Evolutionary conservation across 306 rosid species (phyloP).

Genomic region (Vachellia pachyceras): DNA sequence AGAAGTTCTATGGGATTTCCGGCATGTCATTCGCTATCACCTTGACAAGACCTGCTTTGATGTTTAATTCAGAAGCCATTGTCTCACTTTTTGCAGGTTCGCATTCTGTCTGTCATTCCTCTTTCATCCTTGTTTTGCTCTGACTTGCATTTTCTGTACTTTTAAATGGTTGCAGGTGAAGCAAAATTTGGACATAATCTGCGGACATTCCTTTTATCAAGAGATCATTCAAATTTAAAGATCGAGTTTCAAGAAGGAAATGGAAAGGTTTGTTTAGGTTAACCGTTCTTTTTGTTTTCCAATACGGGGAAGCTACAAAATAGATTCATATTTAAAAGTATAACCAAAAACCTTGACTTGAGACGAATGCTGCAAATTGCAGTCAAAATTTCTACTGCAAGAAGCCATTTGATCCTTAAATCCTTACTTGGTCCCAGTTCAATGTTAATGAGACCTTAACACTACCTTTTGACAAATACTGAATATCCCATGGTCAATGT

Average conservation of each 20-base stretch:
- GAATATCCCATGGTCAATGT: background rate
- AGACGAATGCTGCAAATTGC: background rate
- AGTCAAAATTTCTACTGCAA: background rate
- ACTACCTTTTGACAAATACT: background rate
- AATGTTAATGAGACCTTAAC: background rate
- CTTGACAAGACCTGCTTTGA: constrained; percentile 67
- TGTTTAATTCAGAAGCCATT: constrained; percentile 56
- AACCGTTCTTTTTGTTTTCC: background rate
- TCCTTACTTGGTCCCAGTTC: background rate
- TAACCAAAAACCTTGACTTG: background rate
- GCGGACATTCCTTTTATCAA: constrained; percentile 66
- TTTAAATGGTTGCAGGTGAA: constrained; percentile 58
- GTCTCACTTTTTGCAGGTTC: constrained; percentile 61
- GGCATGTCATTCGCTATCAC: constrained; percentile 76
- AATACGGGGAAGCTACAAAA: background rate
- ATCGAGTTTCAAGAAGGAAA: constrained; percentile 68
- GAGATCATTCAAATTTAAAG: constrained; percentile 77
- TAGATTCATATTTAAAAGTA: background rate
- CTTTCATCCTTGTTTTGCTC: constrained; percentile 13
- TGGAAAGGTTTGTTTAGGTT: constrained; percentile 70
- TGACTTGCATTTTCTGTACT: background rate
- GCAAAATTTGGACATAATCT: constrained; percentile 52
- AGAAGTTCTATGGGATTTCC: constrained; percentile 79
- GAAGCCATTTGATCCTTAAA: background rate
- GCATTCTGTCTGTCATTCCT: constrained; percentile 7